phyloP scores from a whole-genome alignment of 2,329 filamentous ascomycete species.

The Diplodia mutila region DNA sequence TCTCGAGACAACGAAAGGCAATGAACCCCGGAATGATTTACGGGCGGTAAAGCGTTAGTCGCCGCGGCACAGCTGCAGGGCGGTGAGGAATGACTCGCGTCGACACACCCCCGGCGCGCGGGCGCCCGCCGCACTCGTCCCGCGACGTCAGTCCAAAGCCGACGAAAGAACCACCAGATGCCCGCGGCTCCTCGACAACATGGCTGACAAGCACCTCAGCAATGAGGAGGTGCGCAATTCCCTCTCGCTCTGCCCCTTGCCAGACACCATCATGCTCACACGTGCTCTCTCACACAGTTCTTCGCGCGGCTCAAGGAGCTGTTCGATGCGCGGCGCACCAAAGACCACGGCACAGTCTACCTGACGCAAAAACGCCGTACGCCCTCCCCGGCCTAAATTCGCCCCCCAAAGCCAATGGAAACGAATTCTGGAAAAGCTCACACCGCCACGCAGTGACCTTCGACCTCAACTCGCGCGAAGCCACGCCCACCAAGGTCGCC shows the following conservation, averaged over 20 bases:
- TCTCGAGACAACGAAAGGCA: constrained; percentile 13
- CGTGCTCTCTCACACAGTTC: constrained; percentile 59
- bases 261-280: background rate
- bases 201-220: constrained; percentile 54
- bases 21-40: constrained; percentile 12
- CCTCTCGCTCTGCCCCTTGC: constrained; percentile 17
- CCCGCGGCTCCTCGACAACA: constrained; percentile 21
- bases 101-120: constrained; percentile 28
- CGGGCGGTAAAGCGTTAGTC: background rate
- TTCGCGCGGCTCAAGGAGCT: constrained; percentile 70
- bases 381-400: background rate
- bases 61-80: background rate
- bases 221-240: constrained; percentile 61
- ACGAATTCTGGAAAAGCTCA: too few relatives aligned
- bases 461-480: constrained; percentile 29
- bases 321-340: constrained; percentile 67
- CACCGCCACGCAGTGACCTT: constrained; percentile 43
- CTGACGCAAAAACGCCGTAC: constrained; percentile 77
- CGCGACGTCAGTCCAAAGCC: constrained; percentile 23
- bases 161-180: background rate
- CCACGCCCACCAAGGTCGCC: constrained; percentile 39
- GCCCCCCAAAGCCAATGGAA: too few relatives aligned
- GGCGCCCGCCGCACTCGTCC: background rate
- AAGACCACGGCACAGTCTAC: constrained; percentile 73
- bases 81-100: constrained; percentile 10